Evolutionary conservation across 441 rosid species (phyloP), one percentile per base, ranked within the genome.

Genomic region (Pelargonium cotyledonis): DNA sequence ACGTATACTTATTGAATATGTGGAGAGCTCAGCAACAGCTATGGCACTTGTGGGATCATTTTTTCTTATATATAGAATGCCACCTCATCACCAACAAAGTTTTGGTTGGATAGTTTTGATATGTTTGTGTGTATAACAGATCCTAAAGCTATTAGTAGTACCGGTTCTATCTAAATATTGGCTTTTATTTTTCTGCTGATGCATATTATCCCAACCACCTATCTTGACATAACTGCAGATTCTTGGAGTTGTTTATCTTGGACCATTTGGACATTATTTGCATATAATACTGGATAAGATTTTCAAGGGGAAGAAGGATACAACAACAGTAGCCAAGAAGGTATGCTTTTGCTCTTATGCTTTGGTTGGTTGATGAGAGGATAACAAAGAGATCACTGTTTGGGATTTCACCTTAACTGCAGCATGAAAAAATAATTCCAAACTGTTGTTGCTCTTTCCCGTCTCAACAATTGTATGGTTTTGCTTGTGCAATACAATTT

Each of bases 291-390:
- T 94, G 67, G 96, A 91, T 70, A 93, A 85, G 80, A 69, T 94
- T 67, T 94, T 89, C 84, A 85, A 89, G 87, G 97, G 96, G 76
- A 89, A 82, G 86, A 94, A 86, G 60, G 96, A 89, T 70, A 70
- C 94, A 5, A 79, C 80, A 77, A 89, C 97, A 35, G 94, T 91
- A 58, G 95, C 96, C 66, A 84, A 94, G 87, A 94, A 94, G 96
- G 98, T 90, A 73, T 49, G 57, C 29, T 58, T 7, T 6, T 1
- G 12, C 63, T 8, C 8, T 0, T 58, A 18, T 58, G 29, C 63
- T 58, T 18, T 18, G 63, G 15, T 55, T 58, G 63, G 29, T 58
- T 58, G 65, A 12, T 43, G n/a, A 44, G 18, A n/a, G 29, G 65
- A 21, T 74, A 18, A 18, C 57, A 49, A 49, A 49, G 57, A 49